Evolutionary conservation across 768 basidiomycete species (phyloP), one percentile per base, ranked within the genome.

Genomic region (Infundibulicybe gibba): DNA sequence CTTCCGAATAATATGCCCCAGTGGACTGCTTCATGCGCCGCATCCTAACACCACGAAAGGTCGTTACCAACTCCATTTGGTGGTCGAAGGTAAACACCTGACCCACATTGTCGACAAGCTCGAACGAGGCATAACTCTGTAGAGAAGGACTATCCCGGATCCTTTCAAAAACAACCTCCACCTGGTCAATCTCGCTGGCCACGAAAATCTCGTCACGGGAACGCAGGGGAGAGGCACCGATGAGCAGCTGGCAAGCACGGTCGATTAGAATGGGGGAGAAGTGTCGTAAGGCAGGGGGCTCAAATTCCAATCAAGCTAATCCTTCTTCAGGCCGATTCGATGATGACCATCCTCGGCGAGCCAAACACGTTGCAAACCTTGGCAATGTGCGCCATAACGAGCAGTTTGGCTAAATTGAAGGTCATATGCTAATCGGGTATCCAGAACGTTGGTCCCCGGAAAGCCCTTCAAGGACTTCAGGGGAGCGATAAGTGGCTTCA

Each of bases 61-160:
- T 21, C 4, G 43, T 21, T 10, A 44, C 43, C 25, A 25, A 8
- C 25, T 25, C 25, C 25, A 25, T 25, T 3, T 8, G 25, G 20
- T 47, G 38, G 41, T 47, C 45, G 38, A 47, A 47, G 2, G 45
- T 40, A 37, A 47, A 47, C 11, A 47, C 45, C 45, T 47, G 45
- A 21, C 45, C 45, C 17, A 47, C 38, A 35, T 17, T 35, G 44
- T 35, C 35, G 20, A 41, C 39, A 17, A 47, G 37, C 21, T 47
- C 38, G 33, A 43, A 47, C 21, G 45, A 47, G 10, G 45, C 45
- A 30, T 47, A 47, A 20, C 37, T 15, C 39, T 47, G 39, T n/a
- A 47, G 25, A 14, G 20, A 47, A 11, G n/a, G 14, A 40, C 19
- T 47, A 12, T 20, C 25, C 6, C 32, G 37, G 17, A 47, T 10